Percentiles rank a stretch among this genome's conserved stretches.
Conservation (phyloP, 2,329 filamentous ascomycete species). For the Colletotrichum sansevieriae region DNA sequence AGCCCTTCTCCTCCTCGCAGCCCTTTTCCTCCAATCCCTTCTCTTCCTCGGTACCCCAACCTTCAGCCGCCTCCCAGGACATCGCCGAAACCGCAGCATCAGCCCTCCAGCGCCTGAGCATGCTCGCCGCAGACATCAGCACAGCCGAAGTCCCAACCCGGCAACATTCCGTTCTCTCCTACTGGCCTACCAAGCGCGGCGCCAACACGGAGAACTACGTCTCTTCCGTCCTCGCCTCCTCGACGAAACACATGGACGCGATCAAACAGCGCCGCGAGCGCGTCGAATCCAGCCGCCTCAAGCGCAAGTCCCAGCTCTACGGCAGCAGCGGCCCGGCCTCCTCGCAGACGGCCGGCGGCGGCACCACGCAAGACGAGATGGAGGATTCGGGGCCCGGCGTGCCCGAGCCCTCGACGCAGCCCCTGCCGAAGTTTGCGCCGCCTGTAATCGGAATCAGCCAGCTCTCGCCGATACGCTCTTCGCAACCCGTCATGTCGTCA, state of each 20-base stretch:
- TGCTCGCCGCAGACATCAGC: slow-evolving; percentile 33
- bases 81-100: not conserved
- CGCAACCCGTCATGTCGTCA: slow-evolving; percentile 41
- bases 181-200: slow-evolving; percentile 56
- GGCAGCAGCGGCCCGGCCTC: slow-evolving; percentile 11
- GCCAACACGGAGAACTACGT: slow-evolving; percentile 52
- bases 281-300: slow-evolving; percentile 46
- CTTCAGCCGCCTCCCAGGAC: slow-evolving; percentile 6
- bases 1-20: not conserved
- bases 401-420: slow-evolving; percentile 27
- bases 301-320: slow-evolving; percentile 32
- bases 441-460: slow-evolving; percentile 35
- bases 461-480: slow-evolving; percentile 25
- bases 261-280: slow-evolving; percentile 51
- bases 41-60: slow-evolving; percentile 22
- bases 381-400: slow-evolving; percentile 18
- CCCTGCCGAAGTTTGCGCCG: slow-evolving; percentile 25
- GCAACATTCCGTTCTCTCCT: slow-evolving; percentile 49
- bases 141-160: slow-evolving; percentile 12
- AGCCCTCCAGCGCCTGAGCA: slow-evolving; percentile 41
- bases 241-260: slow-evolving; percentile 52
- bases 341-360: slow-evolving; percentile 19
- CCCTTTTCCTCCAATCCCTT: slow-evolving; percentile 19
- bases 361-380: slow-evolving; percentile 36
- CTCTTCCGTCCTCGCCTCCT: slow-evolving; percentile 54